Conservation (phyloP, 306 rosid genomes). For the Acacia melanoxylon region DNA sequence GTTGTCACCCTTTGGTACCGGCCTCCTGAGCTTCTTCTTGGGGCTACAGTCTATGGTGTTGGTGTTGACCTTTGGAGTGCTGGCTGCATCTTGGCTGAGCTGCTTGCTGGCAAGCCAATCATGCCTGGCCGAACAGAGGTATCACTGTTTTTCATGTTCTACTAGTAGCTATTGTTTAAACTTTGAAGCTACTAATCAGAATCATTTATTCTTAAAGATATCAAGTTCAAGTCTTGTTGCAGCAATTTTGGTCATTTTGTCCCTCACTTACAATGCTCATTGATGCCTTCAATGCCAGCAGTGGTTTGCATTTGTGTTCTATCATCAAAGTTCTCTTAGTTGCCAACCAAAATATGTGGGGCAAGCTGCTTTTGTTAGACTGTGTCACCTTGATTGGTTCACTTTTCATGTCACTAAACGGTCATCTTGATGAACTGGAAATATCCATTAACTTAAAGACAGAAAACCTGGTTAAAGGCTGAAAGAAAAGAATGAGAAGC, state of each 20-base stretch:
- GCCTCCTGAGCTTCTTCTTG: conserved; percentile 96
- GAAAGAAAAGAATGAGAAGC: conserved; percentile 5
- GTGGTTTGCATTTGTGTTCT: conserved; percentile 1
- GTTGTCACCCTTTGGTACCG: conserved; percentile 99
- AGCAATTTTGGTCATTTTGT: conserved; percentile 13
- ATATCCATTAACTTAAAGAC: conserved; percentile 13
- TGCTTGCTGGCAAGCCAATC: conserved; percentile 95
- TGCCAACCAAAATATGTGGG: conserved; percentile 16
- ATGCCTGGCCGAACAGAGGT: conserved; percentile 99
- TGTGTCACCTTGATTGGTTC: conserved; percentile 15
- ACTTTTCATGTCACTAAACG: conserved; percentile 22
- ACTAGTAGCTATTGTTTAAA: conserved; percentile 16
- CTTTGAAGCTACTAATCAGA: conserved; percentile 12
- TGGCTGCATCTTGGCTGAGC: conserved; percentile 98
- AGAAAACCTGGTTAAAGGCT: conserved; percentile 10
- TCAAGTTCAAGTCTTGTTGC: conserved; percentile 13
- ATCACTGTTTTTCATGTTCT: conserved; percentile 32
- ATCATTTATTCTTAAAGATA: conserved; percentile 20
- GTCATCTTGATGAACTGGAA: neutral
- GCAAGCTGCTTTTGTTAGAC: conserved; percentile 10
- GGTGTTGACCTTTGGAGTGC: conserved; percentile 98
- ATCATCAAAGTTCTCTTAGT: conserved; percentile 16
- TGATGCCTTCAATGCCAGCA: conserved; percentile 10
- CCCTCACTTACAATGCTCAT: conserved; percentile 6
- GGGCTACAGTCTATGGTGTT: conserved; percentile 79